Evolutionary conservation across 2,329 filamentous ascomycete species (phyloP).

Genomic region (Aureobasidium sp.): DNA sequence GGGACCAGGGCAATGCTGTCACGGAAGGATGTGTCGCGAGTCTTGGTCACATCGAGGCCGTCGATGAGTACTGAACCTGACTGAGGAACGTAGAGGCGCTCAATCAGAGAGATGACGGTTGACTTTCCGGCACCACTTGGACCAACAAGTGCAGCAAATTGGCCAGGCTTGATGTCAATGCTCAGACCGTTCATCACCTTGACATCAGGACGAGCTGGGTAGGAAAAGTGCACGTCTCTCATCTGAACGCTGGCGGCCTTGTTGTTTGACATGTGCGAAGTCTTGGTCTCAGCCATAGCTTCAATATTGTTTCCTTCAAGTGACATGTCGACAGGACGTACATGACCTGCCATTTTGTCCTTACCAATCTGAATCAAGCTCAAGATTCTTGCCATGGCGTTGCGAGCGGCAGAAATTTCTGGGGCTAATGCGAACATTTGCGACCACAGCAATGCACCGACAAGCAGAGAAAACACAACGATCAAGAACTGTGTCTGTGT

Average conservation of each 20-base stretch:
- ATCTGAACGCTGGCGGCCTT: slow-evolving; percentile 42
- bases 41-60: slow-evolving; percentile 30
- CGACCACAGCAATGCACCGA: slow-evolving; percentile 66
- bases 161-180: slow-evolving; percentile 30
- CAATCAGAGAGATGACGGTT: slow-evolving; percentile 35
- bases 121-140: slow-evolving; percentile 36
- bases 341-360: slow-evolving; percentile 17
- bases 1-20: slow-evolving; percentile 39
- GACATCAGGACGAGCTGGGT: slow-evolving; percentile 55
- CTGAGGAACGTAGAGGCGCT: slow-evolving; percentile 54
- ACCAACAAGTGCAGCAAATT: slow-evolving; percentile 37
- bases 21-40: slow-evolving; percentile 35
- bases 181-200: slow-evolving; percentile 44
- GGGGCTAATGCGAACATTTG: slow-evolving; percentile 70
- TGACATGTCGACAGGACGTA: slow-evolving; percentile 7
- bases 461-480: slow-evolving; percentile 62
- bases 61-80: slow-evolving; percentile 57
- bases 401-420: slow-evolving; percentile 62
- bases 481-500: slow-evolving; percentile 66
- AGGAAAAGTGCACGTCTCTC: slow-evolving; percentile 56
- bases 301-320: slow-evolving; percentile 26
- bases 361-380: slow-evolving; percentile 34
- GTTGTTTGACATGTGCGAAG: slow-evolving; percentile 6
- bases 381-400: slow-evolving; percentile 52
- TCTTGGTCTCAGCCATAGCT: slow-evolving; percentile 20